These are phyloP conservation scores for Rhodotorula graminis DNA, from an alignment of 768 basidiomycete genomes.

Conservation along the genomic window DNA sequence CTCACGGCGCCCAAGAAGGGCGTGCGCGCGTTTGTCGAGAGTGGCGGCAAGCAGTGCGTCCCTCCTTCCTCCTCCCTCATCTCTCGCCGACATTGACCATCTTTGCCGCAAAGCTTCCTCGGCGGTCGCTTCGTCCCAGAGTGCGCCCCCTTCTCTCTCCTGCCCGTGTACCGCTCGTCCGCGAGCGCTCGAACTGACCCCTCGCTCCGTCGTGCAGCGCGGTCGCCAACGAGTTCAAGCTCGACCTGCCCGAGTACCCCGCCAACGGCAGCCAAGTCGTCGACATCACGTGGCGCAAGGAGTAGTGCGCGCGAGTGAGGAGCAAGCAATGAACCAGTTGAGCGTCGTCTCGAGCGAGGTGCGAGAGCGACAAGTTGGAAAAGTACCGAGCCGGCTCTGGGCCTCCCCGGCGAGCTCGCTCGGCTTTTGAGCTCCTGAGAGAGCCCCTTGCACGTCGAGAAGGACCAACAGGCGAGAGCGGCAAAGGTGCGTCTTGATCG, in stretches of 20 bases:
- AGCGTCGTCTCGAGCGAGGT: no score
- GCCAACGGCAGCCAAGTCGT: constrained; percentile 71
- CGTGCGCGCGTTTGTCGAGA: constrained; percentile 59
- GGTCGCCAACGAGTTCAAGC: constrained; percentile 65
- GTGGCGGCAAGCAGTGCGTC: constrained; percentile 58
- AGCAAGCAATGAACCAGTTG: no score
- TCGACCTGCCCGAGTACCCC: constrained; percentile 78
- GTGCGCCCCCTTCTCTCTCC: constrained; percentile 52
- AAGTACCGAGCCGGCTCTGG: no score
- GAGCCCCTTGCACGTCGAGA: no score
- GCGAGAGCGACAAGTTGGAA: no score
- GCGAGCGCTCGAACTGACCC: neutral
- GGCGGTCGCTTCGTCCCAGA: constrained; percentile 89
- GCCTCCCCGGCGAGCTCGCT: no score
- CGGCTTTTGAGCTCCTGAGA: no score
- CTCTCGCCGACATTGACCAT: no score
- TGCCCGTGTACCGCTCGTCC: neutral
- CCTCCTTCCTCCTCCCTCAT: no score
- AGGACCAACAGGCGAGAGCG: no score
- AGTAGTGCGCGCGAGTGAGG: neutral
- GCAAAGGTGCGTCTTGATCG: no score
- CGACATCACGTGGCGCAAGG: constrained; percentile 54
- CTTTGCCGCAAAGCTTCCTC: constrained; percentile 54
- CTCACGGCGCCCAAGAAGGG: constrained; percentile 93
- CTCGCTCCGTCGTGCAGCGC: constrained; percentile 51